Percentiles rank a stretch among this genome's conserved stretches.
Conservation (phyloP, 192 early-diverging fungal species). For the Coemansia sp. region DNA sequence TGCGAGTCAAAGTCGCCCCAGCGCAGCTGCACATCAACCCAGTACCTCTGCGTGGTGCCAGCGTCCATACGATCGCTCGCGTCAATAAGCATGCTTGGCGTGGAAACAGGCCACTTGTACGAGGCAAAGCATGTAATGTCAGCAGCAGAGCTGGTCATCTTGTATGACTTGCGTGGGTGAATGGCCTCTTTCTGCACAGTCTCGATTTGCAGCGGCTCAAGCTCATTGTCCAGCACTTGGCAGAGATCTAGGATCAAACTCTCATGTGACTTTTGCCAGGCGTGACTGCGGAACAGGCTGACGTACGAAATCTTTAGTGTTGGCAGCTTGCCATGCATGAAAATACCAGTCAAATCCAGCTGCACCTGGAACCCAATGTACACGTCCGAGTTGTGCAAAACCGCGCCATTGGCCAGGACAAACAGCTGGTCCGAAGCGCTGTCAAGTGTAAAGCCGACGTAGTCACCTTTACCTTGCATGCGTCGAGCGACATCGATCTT, state of each 20-base stretch:
- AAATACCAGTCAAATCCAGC: constrained; percentile 98
- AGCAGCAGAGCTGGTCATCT: constrained; percentile 92
- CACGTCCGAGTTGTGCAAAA: constrained; percentile 77
- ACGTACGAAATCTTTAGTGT: constrained; percentile 98
- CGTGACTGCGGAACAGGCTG: constrained; percentile 97
- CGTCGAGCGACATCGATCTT: constrained; percentile 10
- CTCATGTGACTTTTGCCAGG: constrained; percentile 99
- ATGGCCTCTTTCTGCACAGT: constrained; percentile 99
- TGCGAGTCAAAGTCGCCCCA: constrained; percentile 99
- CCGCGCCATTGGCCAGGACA: constrained; percentile 46
- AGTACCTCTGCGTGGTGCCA: constrained; percentile 94
- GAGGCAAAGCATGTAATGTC: constrained; percentile 94
- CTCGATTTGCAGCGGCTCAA: constrained; percentile 96
- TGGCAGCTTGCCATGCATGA: constrained; percentile 99
- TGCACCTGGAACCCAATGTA: constrained; percentile 99
- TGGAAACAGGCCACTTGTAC: constrained; percentile 98
- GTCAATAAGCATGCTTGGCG: constrained; percentile 90
- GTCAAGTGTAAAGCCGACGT: constrained; percentile 35
- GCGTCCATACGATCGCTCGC: constrained; percentile 95
- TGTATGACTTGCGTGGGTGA: constrained; percentile 99
- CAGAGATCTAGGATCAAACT: constrained; percentile 74
- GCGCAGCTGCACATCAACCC: constrained; percentile 96
- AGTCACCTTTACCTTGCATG: constrained; percentile 12
- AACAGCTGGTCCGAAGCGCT: constrained; percentile 39
- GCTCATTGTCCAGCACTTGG: constrained; percentile 96